These are phyloP conservation scores for Diaporthe caulivora DNA, from an alignment of 2,329 filamentous ascomycete species.

Conservation along the genomic window DNA sequence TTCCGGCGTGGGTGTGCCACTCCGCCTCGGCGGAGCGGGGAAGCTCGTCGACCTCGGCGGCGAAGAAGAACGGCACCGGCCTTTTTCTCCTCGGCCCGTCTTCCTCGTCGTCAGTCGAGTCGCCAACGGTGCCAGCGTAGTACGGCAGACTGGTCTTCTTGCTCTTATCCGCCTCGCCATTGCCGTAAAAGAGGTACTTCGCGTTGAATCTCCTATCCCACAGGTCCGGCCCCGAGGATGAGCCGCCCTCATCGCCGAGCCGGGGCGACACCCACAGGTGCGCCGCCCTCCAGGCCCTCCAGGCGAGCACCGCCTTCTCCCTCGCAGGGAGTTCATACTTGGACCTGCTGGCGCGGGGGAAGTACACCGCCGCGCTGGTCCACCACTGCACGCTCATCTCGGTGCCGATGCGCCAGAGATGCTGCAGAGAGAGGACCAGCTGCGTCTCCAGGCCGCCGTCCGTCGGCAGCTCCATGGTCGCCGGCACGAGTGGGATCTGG, in stretches of 20 bases:
- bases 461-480: constrained; percentile 75
- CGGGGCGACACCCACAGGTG: constrained; percentile 50
- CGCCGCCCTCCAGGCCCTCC: constrained; percentile 60
- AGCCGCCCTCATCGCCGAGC: constrained; percentile 35
- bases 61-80: constrained; percentile 75
- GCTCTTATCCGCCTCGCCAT: constrained; percentile 41
- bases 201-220: constrained; percentile 76
- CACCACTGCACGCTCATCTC: constrained; percentile 81
- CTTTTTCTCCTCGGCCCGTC: constrained; percentile 43
- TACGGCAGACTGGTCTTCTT: constrained; percentile 59
- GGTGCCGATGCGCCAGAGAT: constrained; percentile 85
- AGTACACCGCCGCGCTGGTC: constrained; percentile 81
- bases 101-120: constrained; percentile 39
- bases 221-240: constrained; percentile 67
- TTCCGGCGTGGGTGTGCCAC: constrained; percentile 81
- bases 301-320: constrained; percentile 57
- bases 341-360: constrained; percentile 59
- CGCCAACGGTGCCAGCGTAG: constrained; percentile 56
- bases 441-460: constrained; percentile 64
- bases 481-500: constrained; percentile 89
- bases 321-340: constrained; percentile 39
- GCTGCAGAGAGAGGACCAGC: constrained; percentile 82
- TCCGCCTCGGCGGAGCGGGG: constrained; percentile 82
- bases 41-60: constrained; percentile 80
- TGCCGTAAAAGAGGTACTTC: constrained; percentile 58